Base-by-base conservation (phyloP, 148 eudicot species). In the Talinum fruticosum region DNA sequence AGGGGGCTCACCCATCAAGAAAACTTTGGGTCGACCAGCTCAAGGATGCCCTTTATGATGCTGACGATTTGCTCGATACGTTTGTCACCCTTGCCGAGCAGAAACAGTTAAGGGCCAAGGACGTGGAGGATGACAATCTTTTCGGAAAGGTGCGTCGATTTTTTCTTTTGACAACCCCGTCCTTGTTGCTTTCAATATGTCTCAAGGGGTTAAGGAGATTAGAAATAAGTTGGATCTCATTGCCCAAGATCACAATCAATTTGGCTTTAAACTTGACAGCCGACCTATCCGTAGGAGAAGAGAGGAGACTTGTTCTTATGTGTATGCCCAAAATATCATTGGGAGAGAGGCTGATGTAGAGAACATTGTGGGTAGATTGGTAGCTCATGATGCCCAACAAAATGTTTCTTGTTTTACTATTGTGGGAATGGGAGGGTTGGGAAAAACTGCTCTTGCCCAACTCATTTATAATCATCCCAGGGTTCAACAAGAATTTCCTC, bases 341-440 rank as follows among this genome's bases (percentile, higher is more conserved):
- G 76, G 76, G 41, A 74, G 68, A 37, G 73, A 74, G 10, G 26
- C 2, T 18, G 76, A 74, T 32, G 24, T 19, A 23, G 67, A 74
- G 19, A 34, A n/a, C 7, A 59, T 74, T 15, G n/a, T 74, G 26
- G 32, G 26, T 12, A 59, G 34, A 30, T 23, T 74, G 41, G n/a
- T 74, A 28, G 66, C 36, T 59, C 35, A 49, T 36, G 12, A 23
- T 74, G 67, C 30, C 5, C 21, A 59, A 33, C 38, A 6, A 2
- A 19, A 66, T 66, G 41, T 66, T 66, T 66, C 70, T 13, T 66
- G 35, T 38, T 24, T 66, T 66, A 32, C 70, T 0, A 66, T 33
- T 33, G 70, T 66, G 6, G 70, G 70, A 12, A 66, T 66, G 10
- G 70, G 70, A 13, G 70, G 70, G 2, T 66, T 66, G 10, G 70